A percentile compares a stretch with the other conserved stretches of the same genome.
phyloP scores from a whole-genome alignment of 345 rosid genomes.

The Syzygium aqueum region DNA sequence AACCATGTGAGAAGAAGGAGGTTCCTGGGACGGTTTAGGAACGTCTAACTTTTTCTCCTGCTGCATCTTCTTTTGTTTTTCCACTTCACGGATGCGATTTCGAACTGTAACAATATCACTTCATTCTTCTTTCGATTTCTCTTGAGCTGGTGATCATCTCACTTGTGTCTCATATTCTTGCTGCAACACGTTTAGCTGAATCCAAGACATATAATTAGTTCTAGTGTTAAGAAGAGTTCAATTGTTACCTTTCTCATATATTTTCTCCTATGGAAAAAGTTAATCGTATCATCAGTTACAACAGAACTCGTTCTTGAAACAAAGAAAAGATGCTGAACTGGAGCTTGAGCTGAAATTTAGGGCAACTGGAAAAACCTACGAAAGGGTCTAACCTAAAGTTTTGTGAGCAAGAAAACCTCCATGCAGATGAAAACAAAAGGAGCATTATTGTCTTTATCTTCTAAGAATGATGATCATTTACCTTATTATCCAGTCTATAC shows the following conservation, averaged over 20 bases:
- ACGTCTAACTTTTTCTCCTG: too few relatives aligned
- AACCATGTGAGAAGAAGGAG: too few relatives aligned
- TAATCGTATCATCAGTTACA: not conserved
- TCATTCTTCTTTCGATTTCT: not conserved
- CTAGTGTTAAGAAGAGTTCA: not conserved
- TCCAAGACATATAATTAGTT: not conserved
- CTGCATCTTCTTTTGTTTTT: too few relatives aligned
- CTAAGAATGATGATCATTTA: not conserved
- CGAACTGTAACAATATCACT: too few relatives aligned
- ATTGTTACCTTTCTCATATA: not conserved
- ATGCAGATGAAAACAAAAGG: not conserved
- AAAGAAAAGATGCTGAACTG: not conserved
- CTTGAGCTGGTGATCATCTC: constrained; percentile 6
- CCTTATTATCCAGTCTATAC: not conserved
- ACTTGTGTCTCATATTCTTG: not conserved
- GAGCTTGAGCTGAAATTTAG: not conserved
- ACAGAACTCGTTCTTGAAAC: not conserved
- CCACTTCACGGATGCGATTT: too few relatives aligned
- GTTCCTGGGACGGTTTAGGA: too few relatives aligned
- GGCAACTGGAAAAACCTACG: not conserved
- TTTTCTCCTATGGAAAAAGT: not conserved
- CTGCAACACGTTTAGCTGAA: not conserved
- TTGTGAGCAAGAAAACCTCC: not conserved
- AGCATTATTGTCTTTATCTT: not conserved
- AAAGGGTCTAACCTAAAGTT: not conserved